These are phyloP conservation scores for Rhizopogon vesiculosus DNA, from an alignment of 768 basidiomycete species.

Conservation along the genomic window DNA sequence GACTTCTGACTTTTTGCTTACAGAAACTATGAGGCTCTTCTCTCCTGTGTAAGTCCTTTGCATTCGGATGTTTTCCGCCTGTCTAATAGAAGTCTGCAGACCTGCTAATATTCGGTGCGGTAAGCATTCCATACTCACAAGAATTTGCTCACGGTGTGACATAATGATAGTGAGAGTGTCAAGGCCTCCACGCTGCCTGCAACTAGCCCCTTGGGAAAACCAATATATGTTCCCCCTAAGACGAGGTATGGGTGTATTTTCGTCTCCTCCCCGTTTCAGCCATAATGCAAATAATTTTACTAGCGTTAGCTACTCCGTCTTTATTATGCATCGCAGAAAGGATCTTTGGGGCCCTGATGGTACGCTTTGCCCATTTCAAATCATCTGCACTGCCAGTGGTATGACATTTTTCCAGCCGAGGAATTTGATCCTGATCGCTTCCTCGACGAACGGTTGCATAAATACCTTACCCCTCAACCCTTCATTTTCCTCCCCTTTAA, in stretches of 20 bases:
- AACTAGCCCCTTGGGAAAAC: slow-evolving; percentile 11
- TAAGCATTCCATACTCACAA: neutral
- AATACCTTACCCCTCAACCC: slow-evolving; percentile 32
- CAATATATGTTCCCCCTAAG: slow-evolving; percentile 32
- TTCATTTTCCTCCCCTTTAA: slow-evolving; percentile 40
- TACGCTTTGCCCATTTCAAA: neutral
- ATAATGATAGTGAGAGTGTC: slow-evolving; percentile 34
- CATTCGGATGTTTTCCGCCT: neutral
- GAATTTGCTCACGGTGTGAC: slow-evolving; percentile 3
- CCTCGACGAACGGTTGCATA: slow-evolving; percentile 31
- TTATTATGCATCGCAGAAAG: slow-evolving; percentile 30
- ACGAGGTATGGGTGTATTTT: slow-evolving; percentile 25
- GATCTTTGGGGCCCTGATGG: slow-evolving; percentile 35
- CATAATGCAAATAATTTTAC: no score
- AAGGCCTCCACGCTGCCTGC: slow-evolving; percentile 44
- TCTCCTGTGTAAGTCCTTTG: slow-evolving; percentile 33
- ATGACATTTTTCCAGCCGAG: slow-evolving; percentile 7
- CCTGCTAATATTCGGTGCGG: slow-evolving; percentile 46
- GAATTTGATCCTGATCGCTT: slow-evolving; percentile 37
- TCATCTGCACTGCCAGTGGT: neutral
- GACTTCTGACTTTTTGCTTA: slow-evolving; percentile 11
- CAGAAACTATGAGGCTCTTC: slow-evolving; percentile 54
- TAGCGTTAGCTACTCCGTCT: slow-evolving; percentile 15
- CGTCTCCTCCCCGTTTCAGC: no score
- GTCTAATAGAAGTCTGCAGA: slow-evolving; percentile 8